Base-by-base conservation (phyloP, 495 filamentous ascomycete species). In the Hyaloscypha hepaticicola region DNA sequence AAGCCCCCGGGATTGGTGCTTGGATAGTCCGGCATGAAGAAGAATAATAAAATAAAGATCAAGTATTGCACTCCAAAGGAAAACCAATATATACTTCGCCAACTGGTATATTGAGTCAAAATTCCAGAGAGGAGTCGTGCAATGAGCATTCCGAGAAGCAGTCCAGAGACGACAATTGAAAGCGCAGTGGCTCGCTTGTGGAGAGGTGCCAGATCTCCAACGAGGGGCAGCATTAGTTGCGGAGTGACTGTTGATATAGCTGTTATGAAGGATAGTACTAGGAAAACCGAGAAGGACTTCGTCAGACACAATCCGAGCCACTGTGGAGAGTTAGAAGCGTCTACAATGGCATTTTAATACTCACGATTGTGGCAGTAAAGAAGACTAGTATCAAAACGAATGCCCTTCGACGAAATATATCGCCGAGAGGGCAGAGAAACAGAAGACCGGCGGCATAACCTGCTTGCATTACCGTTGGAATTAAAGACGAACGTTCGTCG, bases 21-120 rank as follows among this genome's bases (percentile, higher is more conserved):
- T 0, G 91, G 91, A 70, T 94, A 96, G 71, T 92, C 90, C 0
- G 90, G 90, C 85, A 96, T 88, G 72, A 84, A 90, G 41, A 88
- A 60, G 79, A 85, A 95, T 9, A 94, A 80, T 3, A 88, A 72
- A 4, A 71, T 66, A 64, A 88, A 80, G 63, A 94, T 88, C n/a
- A 85, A 65, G 68, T 81, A 85, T 74, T 96, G 91, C 2, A 92
- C 77, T 6, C 80, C 91, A 21, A 93, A 79, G 0, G 89, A 85
- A 38, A 93, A 80, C 89, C 89, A 95, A 78, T 93, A 96, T 22
- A 95, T 84, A 66, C 83, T 83, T 24, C 91, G 80, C 91, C 91
- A 96, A 59, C 77, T 75, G 0, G 83, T 84, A 68, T 84, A 90
- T 52, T 89, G 80, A 3, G 91, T 85, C 26, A 96, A 78, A 38